Conservation (phyloP, 805 yeast species). For the Candida fluviatilis region DNA sequence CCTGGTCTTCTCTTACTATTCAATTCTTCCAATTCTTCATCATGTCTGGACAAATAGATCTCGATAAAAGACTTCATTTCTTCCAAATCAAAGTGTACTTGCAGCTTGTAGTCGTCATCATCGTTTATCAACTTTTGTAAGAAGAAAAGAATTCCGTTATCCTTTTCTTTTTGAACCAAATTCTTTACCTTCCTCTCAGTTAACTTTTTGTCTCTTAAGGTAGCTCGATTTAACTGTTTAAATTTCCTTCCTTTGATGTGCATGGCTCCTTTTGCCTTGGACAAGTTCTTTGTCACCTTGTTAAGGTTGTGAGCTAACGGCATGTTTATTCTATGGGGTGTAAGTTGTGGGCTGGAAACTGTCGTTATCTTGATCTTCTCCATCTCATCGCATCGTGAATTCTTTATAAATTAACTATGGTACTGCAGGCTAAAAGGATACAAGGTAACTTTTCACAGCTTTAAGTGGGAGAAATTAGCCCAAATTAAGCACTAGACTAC, state of each 20-base stretch:
- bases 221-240: conserved; percentile 79
- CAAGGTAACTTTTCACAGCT: neutral
- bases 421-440: neutral
- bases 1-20: conserved; percentile 73
- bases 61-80: conserved; percentile 62
- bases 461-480: no score
- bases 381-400: conserved; percentile 1
- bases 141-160: conserved; percentile 53
- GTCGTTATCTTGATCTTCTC: neutral
- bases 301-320: conserved; percentile 64
- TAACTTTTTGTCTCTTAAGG: conserved; percentile 74
- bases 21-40: conserved; percentile 67
- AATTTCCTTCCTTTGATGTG: conserved; percentile 92
- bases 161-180: conserved; percentile 56
- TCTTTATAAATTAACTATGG: conserved; percentile 1
- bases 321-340: conserved; percentile 36
- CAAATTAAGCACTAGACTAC: no score
- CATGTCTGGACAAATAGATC: conserved; percentile 63
- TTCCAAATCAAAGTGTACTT: conserved; percentile 41
- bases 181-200: conserved; percentile 54
- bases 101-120: conserved; percentile 11
- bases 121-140: conserved; percentile 37
- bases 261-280: conserved; percentile 51
- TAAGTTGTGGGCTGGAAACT: neutral
- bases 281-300: conserved; percentile 59